These are phyloP conservation scores for Microsporum audouinii DNA, from an alignment of 2,329 filamentous ascomycete genomes.

Conservation along the genomic window DNA sequence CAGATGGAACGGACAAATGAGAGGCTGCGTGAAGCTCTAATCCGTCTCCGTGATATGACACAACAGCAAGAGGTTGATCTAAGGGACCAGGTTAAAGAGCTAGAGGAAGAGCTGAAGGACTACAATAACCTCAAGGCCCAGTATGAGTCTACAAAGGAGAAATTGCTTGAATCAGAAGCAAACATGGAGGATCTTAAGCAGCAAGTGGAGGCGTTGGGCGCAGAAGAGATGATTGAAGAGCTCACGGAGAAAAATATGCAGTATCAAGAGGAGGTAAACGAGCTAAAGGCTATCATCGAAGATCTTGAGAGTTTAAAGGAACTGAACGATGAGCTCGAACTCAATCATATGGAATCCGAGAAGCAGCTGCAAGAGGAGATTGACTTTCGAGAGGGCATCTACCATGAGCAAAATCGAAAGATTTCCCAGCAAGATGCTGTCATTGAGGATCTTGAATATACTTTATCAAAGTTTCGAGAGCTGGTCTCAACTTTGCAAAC, in stretches of 20 bases:
- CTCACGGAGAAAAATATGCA: constrained; percentile 77
- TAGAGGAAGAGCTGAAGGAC: constrained; percentile 64
- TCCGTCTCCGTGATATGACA: constrained; percentile 74
- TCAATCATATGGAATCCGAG: constrained; percentile 84
- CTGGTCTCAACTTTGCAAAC: constrained; percentile 74
- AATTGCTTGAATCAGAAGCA: constrained; percentile 58
- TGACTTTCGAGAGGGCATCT: constrained; percentile 72
- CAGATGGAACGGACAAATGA: constrained; percentile 89
- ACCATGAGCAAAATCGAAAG: constrained; percentile 67
- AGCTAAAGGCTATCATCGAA: constrained; percentile 68
- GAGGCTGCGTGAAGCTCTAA: constrained; percentile 69
- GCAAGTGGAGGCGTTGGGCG: constrained; percentile 78
- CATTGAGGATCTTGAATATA: constrained; percentile 82
- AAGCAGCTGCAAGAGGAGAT: constrained; percentile 91
- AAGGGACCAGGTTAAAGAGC: constrained; percentile 57
- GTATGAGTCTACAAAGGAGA: constrained; percentile 58
- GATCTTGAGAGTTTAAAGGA: constrained; percentile 85
- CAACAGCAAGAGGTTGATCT: constrained; percentile 75
- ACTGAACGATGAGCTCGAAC: constrained; percentile 85
- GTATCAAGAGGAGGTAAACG: constrained; percentile 70
- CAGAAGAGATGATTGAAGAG: constrained; percentile 89
- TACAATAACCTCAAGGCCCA: constrained; percentile 56
- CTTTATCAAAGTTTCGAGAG: constrained; percentile 75
- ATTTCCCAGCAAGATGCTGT: constrained; percentile 64
- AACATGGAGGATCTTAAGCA: constrained; percentile 76